Percentiles rank a stretch among this genome's conserved stretches.
Conservation (phyloP, 176 grass and related monocot genomes). For the Zea luxurians region DNA sequence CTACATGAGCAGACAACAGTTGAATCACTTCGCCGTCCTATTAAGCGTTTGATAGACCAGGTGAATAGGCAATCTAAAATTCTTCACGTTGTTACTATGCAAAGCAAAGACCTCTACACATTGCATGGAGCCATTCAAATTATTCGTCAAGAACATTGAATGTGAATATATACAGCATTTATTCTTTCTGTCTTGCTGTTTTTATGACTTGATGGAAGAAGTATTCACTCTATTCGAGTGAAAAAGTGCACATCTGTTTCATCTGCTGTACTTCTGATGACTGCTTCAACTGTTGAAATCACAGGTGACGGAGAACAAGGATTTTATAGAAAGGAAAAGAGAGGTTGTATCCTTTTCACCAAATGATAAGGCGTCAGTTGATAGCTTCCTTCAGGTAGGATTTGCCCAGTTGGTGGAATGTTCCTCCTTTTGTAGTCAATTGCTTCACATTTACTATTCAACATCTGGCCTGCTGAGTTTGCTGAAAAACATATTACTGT, state of each 20-base stretch:
- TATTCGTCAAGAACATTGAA: background rate
- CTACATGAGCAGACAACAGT: constrained; percentile 54
- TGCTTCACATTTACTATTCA: background rate
- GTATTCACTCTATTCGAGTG: background rate
- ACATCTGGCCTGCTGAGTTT: background rate
- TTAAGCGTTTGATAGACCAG: constrained; percentile 86
- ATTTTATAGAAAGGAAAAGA: constrained; percentile 73
- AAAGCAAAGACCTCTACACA: background rate
- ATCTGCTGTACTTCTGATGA: constrained; percentile 4
- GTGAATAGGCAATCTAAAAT: constrained; percentile 39
- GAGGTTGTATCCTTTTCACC: constrained; percentile 80
- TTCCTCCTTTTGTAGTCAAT: constrained; percentile 13
- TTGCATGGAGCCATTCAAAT: background rate
- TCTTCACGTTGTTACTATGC: background rate
- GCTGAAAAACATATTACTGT: constrained; percentile 15
- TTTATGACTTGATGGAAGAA: background rate
- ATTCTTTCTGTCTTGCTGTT: background rate
- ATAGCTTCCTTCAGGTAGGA: constrained; percentile 75
- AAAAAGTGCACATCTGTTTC: background rate
- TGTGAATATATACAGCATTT: background rate
- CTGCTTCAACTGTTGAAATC: constrained; percentile 26
- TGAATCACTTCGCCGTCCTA: constrained; percentile 58
- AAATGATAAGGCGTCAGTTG: constrained; percentile 61
- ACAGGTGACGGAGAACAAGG: constrained; percentile 73
- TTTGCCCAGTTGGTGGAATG: background rate